Evolutionary conservation across 106 monocot genomes (phyloP), one percentile per base, ranked within the genome.

Genomic region (Ottelia alismoides): DNA sequence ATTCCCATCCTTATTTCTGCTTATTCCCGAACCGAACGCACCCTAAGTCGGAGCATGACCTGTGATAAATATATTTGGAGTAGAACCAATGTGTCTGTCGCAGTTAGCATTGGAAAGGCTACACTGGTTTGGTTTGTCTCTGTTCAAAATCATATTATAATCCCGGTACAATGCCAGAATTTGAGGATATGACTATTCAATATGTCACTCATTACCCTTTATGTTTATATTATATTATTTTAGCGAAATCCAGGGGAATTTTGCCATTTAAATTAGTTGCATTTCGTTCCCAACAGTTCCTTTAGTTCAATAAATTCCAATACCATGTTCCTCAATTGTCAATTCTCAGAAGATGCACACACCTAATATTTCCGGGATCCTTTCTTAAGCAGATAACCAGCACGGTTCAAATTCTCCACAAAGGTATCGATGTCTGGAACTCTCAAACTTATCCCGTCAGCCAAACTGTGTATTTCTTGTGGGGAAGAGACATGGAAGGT

Each of bases 331-430:
- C 20, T 6, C 6, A n/a, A 19, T 17, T 58, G 22, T 28, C 7
- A 43, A 27, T 25, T 35, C 12, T 5, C 35, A 35, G 5, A 35
- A 3, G 35, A 35, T 27, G 44, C 49, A 5, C n/a, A 5, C 71
- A 94, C 94, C 94, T 94, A 88, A 69, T 94, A 94, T 56, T 53
- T 81, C 50, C 71, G 81, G 16, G 87, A 74, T 43, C 94, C 94
- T 71, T 88, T 96, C 67, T 88, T 88, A 26, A 88, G 80, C 45
- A 96, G 57, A 82, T 79, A 88, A 18, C 94, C 88, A 55, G 74
- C 79, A 61, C 60, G 81, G 54, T 88, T 96, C 75, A 96, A 62
- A 61, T 84, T 96, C 26, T 96, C 94, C 28, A 96, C 49, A 63
- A 96, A 66, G 18, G 69, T 70, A 35, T 96, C 88, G 11, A 96